Percentiles rank a stretch among this genome's conserved stretches.
These are phyloP conservation scores for Coemansia reversa DNA, from an alignment of 192 early-diverging fungal species.

Conservation along the genomic window DNA sequence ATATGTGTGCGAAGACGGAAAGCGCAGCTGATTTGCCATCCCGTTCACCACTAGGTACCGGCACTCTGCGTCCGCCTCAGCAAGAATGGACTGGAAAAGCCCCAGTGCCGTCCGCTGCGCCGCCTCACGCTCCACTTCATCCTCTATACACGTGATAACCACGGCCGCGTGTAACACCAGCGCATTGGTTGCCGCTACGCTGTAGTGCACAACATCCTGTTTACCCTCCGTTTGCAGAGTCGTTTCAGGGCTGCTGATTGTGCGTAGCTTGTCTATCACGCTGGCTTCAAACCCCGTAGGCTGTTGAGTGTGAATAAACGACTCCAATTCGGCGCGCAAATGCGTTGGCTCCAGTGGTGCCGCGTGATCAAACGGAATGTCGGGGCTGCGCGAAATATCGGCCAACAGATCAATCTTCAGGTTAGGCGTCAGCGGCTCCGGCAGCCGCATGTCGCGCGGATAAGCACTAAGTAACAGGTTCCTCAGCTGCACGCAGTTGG, in stretches of 20 bases:
- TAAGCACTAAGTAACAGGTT: slow-evolving; percentile 97
- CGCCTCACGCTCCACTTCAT: slow-evolving; percentile 29
- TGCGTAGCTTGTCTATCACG: slow-evolving; percentile 4
- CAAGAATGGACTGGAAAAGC: slow-evolving; percentile 78
- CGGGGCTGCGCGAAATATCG: slow-evolving; percentile 83
- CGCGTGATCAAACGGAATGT: slow-evolving; percentile 84
- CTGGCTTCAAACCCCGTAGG: slow-evolving; percentile 35
- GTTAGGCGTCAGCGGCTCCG: slow-evolving; percentile 95
- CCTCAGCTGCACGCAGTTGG: slow-evolving; percentile 88
- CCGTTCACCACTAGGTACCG: slow-evolving; percentile 88
- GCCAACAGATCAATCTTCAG: slow-evolving; percentile 89
- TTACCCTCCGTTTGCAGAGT: too few relatives aligned
- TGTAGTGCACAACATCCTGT: slow-evolving; percentile 56
- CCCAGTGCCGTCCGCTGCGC: slow-evolving; percentile 68
- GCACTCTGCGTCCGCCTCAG: slow-evolving; percentile 61
- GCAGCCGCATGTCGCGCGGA: slow-evolving; percentile 90
- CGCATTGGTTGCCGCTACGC: slow-evolving; percentile 78
- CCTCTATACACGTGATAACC: slow-evolving; percentile 62
- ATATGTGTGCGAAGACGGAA: slow-evolving; percentile 95
- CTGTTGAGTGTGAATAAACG: slow-evolving; percentile 59
- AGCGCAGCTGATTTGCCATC: slow-evolving; percentile 95
- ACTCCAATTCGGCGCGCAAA: slow-evolving; percentile 74
- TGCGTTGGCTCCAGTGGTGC: slow-evolving; percentile 58
- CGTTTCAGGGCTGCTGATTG: background rate
- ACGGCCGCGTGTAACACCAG: slow-evolving; percentile 87